Conservation (phyloP, 805 yeast species). For the Tetrapisispora nanseiensis region DNA sequence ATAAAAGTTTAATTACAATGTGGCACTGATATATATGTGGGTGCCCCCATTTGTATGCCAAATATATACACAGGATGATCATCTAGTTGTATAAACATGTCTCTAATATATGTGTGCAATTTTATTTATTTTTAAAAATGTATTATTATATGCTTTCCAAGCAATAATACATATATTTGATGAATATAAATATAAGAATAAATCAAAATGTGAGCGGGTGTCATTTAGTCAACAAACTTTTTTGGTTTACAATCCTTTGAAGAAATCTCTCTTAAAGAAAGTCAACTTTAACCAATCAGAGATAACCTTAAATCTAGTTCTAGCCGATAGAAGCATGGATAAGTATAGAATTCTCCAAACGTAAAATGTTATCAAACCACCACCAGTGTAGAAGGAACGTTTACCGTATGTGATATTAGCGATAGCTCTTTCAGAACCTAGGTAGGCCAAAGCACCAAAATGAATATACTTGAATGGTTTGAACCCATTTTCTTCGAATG, state of each 20-base stretch:
- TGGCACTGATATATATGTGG: not conserved
- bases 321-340: constrained; percentile 78
- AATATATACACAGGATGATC: not conserved
- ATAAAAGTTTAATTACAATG: not conserved
- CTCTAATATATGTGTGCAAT: not conserved
- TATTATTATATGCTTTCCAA: no score
- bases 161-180: not conserved
- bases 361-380: constrained; percentile 80
- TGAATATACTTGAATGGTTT: constrained; percentile 73
- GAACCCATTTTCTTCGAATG: constrained; percentile 38
- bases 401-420: constrained; percentile 79
- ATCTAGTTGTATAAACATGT: not conserved
- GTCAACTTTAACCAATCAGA: constrained; percentile 85
- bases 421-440: constrained; percentile 88
- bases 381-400: constrained; percentile 73
- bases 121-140: not conserved
- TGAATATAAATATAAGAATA: not conserved
- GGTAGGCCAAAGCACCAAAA: constrained; percentile 87
- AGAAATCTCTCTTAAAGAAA: constrained; percentile 86
- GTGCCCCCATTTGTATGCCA: not conserved
- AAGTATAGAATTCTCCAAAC: constrained; percentile 91
- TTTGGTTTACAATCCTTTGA: constrained; percentile 54
- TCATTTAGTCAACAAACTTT: no score
- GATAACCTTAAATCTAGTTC: constrained; percentile 76
- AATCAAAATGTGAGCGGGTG: no score